Percentiles rank a stretch among this genome's conserved stretches.
These are phyloP conservation scores for Suhomyces guaymorum DNA, from an alignment of 1,139 yeast species.

Conservation along the genomic window DNA sequence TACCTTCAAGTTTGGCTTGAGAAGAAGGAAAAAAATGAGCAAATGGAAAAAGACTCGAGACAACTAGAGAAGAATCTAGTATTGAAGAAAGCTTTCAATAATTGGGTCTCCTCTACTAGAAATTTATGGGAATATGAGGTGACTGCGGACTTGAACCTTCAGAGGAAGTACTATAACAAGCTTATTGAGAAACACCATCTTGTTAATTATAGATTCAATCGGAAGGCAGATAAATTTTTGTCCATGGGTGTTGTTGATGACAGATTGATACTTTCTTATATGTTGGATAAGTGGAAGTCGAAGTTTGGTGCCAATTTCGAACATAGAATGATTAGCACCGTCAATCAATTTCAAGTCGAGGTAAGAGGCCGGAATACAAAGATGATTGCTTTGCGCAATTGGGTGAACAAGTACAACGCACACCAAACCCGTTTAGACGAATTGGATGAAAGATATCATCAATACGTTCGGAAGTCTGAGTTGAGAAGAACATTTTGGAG, in stretches of 20 bases:
- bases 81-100: neutral
- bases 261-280: too few species aligned
- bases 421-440: slow-evolving; percentile 12
- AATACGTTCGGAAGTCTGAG: slow-evolving; percentile 15
- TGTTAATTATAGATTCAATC: slow-evolving; percentile 1
- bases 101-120: slow-evolving; percentile 2
- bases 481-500: slow-evolving; percentile 12
- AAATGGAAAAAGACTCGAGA: neutral
- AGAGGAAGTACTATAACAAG: slow-evolving; percentile 21
- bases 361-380: too few species aligned
- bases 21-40: neutral
- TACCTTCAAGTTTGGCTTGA: slow-evolving; percentile 1
- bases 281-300: slow-evolving; percentile 23
- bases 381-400: slow-evolving; percentile 16
- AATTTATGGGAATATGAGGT: slow-evolving; percentile 6
- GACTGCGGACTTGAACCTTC: slow-evolving; percentile 22
- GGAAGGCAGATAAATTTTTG: slow-evolving; percentile 6
- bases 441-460: slow-evolving; percentile 18
- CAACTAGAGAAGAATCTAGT: neutral
- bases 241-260: slow-evolving; percentile 8
- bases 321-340: slow-evolving; percentile 8
- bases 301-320: slow-evolving; percentile 18
- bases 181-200: slow-evolving; percentile 5
- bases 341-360: too few species aligned
- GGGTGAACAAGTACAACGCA: slow-evolving; percentile 26